Conservation (phyloP, 1,284 basidiomycete genomes). For the Anthracocystis walkeri region DNA sequence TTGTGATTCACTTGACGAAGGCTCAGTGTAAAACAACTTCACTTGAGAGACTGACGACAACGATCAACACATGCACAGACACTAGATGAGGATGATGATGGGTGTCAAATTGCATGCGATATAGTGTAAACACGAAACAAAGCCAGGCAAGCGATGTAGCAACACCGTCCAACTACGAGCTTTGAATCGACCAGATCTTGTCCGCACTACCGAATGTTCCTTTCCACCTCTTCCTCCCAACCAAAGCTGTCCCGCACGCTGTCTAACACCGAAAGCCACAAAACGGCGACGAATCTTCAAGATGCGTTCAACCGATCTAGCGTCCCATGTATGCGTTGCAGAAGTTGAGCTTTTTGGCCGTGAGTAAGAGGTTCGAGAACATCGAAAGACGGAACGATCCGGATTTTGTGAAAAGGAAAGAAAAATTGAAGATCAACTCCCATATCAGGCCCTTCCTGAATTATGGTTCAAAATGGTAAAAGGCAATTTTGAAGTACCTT, state of each 20-base stretch:
- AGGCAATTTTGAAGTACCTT: constrained; percentile 59
- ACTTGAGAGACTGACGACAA: too few species aligned
- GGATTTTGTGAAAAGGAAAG: constrained; percentile 30
- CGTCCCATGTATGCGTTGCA: background rate
- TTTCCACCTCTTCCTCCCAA: background rate
- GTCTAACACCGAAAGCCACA: background rate
- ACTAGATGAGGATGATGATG: background rate
- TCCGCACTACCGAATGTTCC: constrained; percentile 24
- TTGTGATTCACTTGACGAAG: too few species aligned
- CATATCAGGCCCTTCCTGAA: constrained; percentile 45
- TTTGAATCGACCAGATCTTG: constrained; percentile 22
- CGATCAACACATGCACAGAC: background rate
- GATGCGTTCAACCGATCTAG: background rate
- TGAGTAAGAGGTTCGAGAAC: background rate
- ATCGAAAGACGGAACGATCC: constrained; percentile 28
- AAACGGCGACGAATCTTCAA: constrained; percentile 24
- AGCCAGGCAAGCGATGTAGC: background rate
- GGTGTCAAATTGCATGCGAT: constrained; percentile 8
- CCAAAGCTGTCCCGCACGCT: background rate
- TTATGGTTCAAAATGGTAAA: constrained; percentile 64
- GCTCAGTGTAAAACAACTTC: too few species aligned
- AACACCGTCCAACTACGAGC: background rate
- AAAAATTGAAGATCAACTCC: constrained; percentile 58
- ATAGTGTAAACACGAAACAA: background rate
- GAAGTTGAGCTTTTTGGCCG: background rate